Conservation (phyloP, 495 filamentous ascomycete species). For the Podospora pseudocomata region DNA sequence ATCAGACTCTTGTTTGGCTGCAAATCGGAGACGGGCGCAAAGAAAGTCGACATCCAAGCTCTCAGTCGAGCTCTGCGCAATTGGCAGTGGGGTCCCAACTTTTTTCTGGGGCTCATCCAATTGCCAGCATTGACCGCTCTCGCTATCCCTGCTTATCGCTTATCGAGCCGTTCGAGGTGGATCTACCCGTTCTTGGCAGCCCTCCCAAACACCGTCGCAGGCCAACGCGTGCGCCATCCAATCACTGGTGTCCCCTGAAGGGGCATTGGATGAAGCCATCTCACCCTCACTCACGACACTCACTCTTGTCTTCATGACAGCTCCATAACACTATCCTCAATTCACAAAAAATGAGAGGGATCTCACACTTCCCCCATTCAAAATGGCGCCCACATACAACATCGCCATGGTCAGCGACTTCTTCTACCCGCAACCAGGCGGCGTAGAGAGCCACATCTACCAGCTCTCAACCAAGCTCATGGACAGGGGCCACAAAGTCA, state of each 20-base stretch:
- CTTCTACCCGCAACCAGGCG: conserved; percentile 96
- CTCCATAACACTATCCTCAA: neutral
- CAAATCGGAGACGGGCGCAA: neutral
- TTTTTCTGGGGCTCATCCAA: conserved; percentile 14
- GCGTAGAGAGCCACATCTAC: conserved; percentile 97
- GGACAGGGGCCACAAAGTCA: conserved; percentile 95
- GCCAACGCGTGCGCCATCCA: neutral
- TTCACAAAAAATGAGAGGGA: neutral
- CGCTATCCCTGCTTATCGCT: conserved; percentile 23
- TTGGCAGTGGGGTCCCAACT: conserved; percentile 15
- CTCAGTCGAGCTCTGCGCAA: neutral
- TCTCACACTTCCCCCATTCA: conserved; percentile 12
- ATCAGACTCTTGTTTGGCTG: neutral
- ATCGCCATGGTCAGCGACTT: conserved; percentile 95
- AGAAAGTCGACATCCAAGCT: neutral
- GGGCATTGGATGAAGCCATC: neutral
- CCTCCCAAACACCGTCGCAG: neutral
- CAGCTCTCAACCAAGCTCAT: conserved; percentile 94
- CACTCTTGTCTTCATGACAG: neutral
- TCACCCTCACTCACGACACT: neutral
- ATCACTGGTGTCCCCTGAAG: neutral
- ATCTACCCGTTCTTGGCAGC: neutral
- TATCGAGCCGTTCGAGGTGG: conserved; percentile 14
- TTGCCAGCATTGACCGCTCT: conserved; percentile 21
- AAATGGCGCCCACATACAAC: conserved; percentile 58